Evolutionary conservation across 2,329 filamentous ascomycete species (phyloP).

Genomic region (Hypomyces rosellus): DNA sequence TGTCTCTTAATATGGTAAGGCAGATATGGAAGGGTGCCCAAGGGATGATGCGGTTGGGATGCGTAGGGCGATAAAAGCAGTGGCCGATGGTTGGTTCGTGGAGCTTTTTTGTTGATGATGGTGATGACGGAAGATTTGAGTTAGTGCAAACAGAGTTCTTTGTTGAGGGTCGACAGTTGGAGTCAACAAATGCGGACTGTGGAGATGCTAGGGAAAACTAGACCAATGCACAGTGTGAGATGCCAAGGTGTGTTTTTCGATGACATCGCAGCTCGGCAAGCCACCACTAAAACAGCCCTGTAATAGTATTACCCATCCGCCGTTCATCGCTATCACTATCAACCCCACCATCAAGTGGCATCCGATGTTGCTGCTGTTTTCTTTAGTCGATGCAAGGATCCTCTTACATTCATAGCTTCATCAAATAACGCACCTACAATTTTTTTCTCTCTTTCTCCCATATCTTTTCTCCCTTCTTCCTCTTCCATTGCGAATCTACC

Average conservation of each 20-base stretch:
- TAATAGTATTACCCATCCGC: background rate
- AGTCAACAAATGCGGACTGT: slow-evolving; percentile 1
- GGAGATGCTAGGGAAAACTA: slow-evolving; percentile 2
- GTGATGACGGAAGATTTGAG: slow-evolving; percentile 2
- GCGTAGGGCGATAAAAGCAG: too few species aligned
- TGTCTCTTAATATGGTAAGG: too few species aligned
- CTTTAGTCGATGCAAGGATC: too few species aligned
- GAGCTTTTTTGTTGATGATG: slow-evolving; percentile 1
- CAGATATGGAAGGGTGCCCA: too few species aligned
- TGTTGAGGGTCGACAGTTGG: slow-evolving; percentile 1
- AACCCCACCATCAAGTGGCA: slow-evolving; percentile 14
- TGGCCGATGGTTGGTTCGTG: slow-evolving; percentile 1
- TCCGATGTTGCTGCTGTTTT: too few species aligned
- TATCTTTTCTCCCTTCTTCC: slow-evolving; percentile 10
- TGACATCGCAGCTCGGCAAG: too few species aligned
- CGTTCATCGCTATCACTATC: slow-evolving; percentile 6
- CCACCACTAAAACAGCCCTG: too few species aligned
- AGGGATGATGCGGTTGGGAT: too few species aligned
- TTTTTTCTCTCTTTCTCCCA: slow-evolving; percentile 9
- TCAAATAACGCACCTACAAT: slow-evolving; percentile 10
- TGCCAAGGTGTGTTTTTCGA: background rate
- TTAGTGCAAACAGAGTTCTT: background rate
- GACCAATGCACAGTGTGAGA: slow-evolving; percentile 7
- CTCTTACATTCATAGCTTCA: background rate
- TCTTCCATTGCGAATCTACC: slow-evolving; percentile 6